phyloP scores from a whole-genome alignment of 129 eudicot genomes.

The Glebionis coronaria region DNA sequence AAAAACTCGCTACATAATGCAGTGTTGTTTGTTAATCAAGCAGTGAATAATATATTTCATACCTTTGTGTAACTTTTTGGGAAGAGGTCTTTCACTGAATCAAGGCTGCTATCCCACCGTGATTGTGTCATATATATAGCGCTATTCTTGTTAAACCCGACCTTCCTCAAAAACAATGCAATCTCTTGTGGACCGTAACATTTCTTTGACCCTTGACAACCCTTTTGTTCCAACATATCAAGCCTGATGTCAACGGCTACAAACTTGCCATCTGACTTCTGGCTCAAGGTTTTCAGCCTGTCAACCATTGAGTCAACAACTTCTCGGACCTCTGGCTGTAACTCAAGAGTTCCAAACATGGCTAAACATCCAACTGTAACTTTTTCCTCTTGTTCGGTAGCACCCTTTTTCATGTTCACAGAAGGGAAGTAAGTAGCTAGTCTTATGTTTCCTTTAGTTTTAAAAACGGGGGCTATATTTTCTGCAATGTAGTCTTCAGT shows the following conservation, averaged over 20 bases:
- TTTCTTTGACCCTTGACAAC: conserved; percentile 80
- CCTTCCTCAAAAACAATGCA: conserved; percentile 69
- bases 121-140: conserved; percentile 87
- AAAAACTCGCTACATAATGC: neutral
- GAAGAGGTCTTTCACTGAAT: conserved; percentile 70
- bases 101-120: conserved; percentile 88
- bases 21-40: conserved; percentile 1
- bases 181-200: conserved; percentile 78
- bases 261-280: conserved; percentile 79
- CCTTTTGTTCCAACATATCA: conserved; percentile 80
- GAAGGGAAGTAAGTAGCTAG: conserved; percentile 97
- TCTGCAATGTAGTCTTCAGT: conserved; percentile 59
- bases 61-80: conserved; percentile 95
- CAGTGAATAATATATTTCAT: conserved; percentile 4
- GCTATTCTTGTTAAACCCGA: conserved; percentile 77
- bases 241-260: conserved; percentile 86
- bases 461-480: conserved; percentile 60
- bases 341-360: conserved; percentile 83
- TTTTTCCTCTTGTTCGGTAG: conserved; percentile 35
- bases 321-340: conserved; percentile 73
- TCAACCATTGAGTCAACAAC: conserved; percentile 89
- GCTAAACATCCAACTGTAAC: conserved; percentile 76
- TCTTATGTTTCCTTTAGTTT: conserved; percentile 73
- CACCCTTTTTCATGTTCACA: conserved; percentile 76
- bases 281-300: conserved; percentile 72